Evolutionary conservation across 2,329 filamentous ascomycete species (phyloP).

Genomic region (Fusarium begoniae): DNA sequence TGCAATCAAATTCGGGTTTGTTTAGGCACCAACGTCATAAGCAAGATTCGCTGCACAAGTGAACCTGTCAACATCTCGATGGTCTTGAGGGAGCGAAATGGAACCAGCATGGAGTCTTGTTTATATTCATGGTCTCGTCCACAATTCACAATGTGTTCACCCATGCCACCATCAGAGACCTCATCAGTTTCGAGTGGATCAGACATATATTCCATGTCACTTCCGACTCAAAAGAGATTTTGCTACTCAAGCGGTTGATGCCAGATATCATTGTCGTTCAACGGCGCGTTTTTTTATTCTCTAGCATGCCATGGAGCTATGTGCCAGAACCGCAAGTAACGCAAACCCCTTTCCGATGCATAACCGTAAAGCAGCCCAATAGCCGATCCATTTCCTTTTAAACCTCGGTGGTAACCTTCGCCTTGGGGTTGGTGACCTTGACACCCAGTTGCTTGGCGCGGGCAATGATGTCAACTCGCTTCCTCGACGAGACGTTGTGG

Average conservation of each 20-base stretch:
- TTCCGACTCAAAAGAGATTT: conserved; percentile 11
- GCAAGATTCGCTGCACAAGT: neutral
- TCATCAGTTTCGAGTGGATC: conserved; percentile 20
- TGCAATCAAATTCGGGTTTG: no score
- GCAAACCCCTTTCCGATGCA: conserved; percentile 46
- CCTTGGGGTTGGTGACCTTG: conserved; percentile 99
- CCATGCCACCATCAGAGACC: conserved; percentile 25
- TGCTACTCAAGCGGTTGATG: conserved; percentile 33
- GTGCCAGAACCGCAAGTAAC: conserved; percentile 45
- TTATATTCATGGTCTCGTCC: conserved; percentile 36
- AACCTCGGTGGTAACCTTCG: conserved; percentile 96
- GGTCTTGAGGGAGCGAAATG: neutral
- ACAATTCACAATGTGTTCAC: conserved; percentile 26
- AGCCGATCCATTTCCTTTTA: conserved; percentile 56
- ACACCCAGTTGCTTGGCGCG: conserved; percentile 98
- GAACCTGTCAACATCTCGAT: neutral
- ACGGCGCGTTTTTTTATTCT: conserved; percentile 45
- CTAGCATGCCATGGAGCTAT: conserved; percentile 42
- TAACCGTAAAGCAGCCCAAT: conserved; percentile 46
- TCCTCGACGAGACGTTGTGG: conserved; percentile 97
- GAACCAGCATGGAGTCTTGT: conserved; percentile 25
- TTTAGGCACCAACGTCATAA: neutral
- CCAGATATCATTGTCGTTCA: conserved; percentile 43
- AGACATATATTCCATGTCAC: conserved; percentile 2
- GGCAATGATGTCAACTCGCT: conserved; percentile 97